These are phyloP conservation scores for Otatea glauca DNA, from an alignment of 176 grass and related monocot species.

Conservation along the genomic window DNA sequence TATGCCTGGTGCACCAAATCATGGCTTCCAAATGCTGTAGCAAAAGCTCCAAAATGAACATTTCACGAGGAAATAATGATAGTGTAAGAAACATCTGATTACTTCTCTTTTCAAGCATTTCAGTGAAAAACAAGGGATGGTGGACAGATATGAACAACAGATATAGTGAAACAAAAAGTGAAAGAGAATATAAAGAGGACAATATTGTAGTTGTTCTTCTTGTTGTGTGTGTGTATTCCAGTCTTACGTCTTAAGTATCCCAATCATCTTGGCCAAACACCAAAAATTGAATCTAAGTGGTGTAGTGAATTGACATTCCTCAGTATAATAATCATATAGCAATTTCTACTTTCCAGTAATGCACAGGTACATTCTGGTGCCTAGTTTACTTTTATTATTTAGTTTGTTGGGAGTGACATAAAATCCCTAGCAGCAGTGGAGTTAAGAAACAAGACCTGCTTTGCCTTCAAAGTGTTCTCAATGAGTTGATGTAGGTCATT, in stretches of 20 bases:
- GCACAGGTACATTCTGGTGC: not conserved
- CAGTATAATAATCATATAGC: slow-evolving; percentile 1
- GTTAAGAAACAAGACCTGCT: slow-evolving; percentile 70
- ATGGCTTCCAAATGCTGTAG: slow-evolving; percentile 94
- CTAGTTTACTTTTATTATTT: slow-evolving; percentile 14
- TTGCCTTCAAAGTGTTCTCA: slow-evolving; percentile 78
- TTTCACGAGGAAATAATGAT: slow-evolving; percentile 32
- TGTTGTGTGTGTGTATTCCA: not conserved
- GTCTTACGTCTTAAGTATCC: not conserved
- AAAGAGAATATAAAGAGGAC: not conserved
- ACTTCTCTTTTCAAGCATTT: slow-evolving; percentile 25
- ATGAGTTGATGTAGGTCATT: slow-evolving; percentile 84
- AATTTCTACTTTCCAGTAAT: slow-evolving; percentile 30
- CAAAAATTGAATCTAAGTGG: not conserved
- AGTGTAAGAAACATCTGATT: slow-evolving; percentile 19
- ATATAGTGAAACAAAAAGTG: slow-evolving; percentile 27
- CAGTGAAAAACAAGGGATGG: not conserved
- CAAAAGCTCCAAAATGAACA: slow-evolving; percentile 44
- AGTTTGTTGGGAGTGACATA: slow-evolving; percentile 25
- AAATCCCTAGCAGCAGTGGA: slow-evolving; percentile 11
- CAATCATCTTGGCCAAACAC: not conserved
- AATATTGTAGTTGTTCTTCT: not conserved
- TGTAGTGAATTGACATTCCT: not conserved
- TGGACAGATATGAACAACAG: slow-evolving; percentile 17
- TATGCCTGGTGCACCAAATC: slow-evolving; percentile 84